Base-by-base conservation (phyloP, 2,329 filamentous ascomycete species). In the Colletotrichum zoysiae region DNA sequence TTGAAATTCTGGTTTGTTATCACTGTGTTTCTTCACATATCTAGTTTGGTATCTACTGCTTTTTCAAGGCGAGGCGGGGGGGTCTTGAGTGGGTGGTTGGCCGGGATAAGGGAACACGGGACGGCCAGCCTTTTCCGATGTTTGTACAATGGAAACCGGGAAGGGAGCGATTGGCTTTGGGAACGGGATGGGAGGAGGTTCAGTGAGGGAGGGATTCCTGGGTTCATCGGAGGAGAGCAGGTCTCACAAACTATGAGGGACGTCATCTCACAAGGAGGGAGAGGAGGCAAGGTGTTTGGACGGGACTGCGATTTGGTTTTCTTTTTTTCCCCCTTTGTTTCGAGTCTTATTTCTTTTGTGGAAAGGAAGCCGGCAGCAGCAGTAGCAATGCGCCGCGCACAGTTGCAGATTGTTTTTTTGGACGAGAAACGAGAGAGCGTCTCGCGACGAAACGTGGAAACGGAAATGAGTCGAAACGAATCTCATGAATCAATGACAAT, bases 21-120 rank as follows among this genome's bases (percentile, higher is more conserved):
- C 46, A 51, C 35, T 63, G 40, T 73, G 67, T 73, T 73, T 23
- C 33, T 56, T 62, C 57, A 70, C 66, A 65, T 73, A 66, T 68
- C 68, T 51, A 67, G 53, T 76, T 74, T 77, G 69, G 75, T 76
- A 76, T 74, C 67, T 74, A 66, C 64, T 73, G 60, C 65, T 68
- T 67, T 73, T 76, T 77, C 58, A 46, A 56, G 46, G 50, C 63
- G 40, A 51, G 55, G 58, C 33, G 59, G 55, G 35, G 53, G 18
- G 11, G 14, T 44, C 8, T 50, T 12, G 48, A n/a, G 35, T 12
- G 58, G 50, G 26, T 14, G 65, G 48, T 50, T 26, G 50, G 59
- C 50, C 40, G 26, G 71, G 50, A 63, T 26, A 65, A 18, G 46
- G 71, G 46, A 48, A 65, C 59, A 65, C 55, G 56, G 60, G 53